A percentile compares a stretch with the other conserved stretches of the same genome.
These are phyloP conservation scores for Gloeophyllum trabeum DNA, from an alignment of 768 basidiomycete species.

Conservation along the genomic window DNA sequence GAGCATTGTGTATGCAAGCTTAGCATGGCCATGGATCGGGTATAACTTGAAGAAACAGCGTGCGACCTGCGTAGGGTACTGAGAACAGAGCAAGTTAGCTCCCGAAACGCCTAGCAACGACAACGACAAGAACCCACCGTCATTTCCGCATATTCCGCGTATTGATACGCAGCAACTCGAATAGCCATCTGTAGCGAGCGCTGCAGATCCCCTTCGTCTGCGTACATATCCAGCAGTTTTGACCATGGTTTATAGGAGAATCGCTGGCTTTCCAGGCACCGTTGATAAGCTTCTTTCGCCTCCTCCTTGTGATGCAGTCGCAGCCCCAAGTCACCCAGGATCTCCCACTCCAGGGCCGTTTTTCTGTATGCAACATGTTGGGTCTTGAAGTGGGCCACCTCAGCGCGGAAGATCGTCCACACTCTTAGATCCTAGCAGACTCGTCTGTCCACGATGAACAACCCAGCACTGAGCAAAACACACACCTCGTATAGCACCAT, in stretches of 20 bases:
- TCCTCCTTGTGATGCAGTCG: conserved; percentile 98
- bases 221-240: conserved; percentile 90
- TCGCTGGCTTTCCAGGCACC: conserved; percentile 77
- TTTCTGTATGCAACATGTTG: conserved; percentile 97
- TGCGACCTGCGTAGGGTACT: conserved; percentile 90
- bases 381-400: conserved; percentile 97
- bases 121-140: conserved; percentile 38
- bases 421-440: conserved; percentile 78
- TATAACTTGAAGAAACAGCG: conserved; percentile 90
- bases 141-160: conserved; percentile 83
- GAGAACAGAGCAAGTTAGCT: conserved; percentile 6
- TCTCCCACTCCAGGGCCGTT: conserved; percentile 97
- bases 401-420: conserved; percentile 98
- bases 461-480: conserved; percentile 1
- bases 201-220: conserved; percentile 93
- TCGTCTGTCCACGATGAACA: neutral
- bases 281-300: conserved; percentile 94
- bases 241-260: conserved; percentile 91
- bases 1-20: conserved; percentile 85
- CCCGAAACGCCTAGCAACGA: neutral
- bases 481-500: conserved; percentile 95
- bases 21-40: conserved; percentile 85
- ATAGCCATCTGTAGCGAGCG: conserved; percentile 87
- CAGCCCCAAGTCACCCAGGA: conserved; percentile 85
- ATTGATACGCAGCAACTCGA: conserved; percentile 86